phyloP scores from a whole-genome alignment of 495 filamentous ascomycete species.

The Xylaria castorea region DNA sequence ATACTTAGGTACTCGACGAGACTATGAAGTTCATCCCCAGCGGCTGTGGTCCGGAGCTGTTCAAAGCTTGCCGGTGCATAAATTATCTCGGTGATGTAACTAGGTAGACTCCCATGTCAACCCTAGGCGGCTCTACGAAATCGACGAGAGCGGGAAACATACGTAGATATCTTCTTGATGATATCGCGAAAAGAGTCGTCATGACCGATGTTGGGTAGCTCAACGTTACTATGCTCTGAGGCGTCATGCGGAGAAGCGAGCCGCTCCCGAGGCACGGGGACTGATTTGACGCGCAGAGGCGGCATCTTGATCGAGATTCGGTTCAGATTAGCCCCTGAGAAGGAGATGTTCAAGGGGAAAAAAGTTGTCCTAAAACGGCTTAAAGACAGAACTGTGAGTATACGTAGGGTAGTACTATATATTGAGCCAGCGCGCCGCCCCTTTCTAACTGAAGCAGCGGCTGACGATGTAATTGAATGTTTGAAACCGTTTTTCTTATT shows the following conservation, averaged over 20 bases:
- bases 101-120: slow-evolving; percentile 19
- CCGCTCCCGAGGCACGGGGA: slow-evolving; percentile 29
- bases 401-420: not conserved
- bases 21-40: slow-evolving; percentile 66
- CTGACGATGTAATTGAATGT: slow-evolving; percentile 14
- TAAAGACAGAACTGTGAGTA: not conserved
- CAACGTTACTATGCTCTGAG: slow-evolving; percentile 32
- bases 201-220: slow-evolving; percentile 67
- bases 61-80: slow-evolving; percentile 77
- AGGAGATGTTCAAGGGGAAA: not conserved
- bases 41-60: slow-evolving; percentile 72
- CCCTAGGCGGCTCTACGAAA: slow-evolving; percentile 33
- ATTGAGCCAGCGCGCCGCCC: not conserved
- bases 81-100: slow-evolving; percentile 71
- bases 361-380: not conserved
- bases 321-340: not conserved
- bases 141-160: slow-evolving; percentile 32
- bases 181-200: slow-evolving; percentile 70
- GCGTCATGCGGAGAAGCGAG: slow-evolving; percentile 16
- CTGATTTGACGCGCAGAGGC: slow-evolving; percentile 52
- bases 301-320: slow-evolving; percentile 42
- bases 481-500: not conserved
- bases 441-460: not conserved
- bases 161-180: slow-evolving; percentile 74
- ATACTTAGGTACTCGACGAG: slow-evolving; percentile 70